Evolutionary conservation across 768 basidiomycete species (phyloP), one percentile per base, ranked within the genome.

Genomic region (Kwoniella heveanensis): DNA sequence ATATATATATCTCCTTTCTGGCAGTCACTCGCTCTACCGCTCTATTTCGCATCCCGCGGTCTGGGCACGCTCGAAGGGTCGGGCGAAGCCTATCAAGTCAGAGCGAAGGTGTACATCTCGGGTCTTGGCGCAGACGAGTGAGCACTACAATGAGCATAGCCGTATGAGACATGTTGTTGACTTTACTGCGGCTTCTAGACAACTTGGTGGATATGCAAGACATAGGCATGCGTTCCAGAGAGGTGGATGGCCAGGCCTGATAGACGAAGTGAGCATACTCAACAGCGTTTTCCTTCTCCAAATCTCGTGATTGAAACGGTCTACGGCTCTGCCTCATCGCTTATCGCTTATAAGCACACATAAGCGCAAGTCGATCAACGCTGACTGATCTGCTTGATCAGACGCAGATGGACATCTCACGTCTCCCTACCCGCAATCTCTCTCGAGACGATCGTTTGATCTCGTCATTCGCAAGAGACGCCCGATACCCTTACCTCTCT

Each of bases 361-460:
- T n/a, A n/a, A n/a, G n/a, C n/a, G n/a, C n/a, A n/a, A n/a, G n/a
- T n/a, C n/a, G n/a, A n/a, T n/a, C n/a, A n/a, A n/a, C n/a, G n/a
- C 19, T 32, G 51, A 52, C 24, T 51, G 2, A 26, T 13, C 13
- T 32, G 7, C 32, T 6, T 32, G 10, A 26, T 5, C 25, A 97
- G 91, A 85, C 97, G 21, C 92, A 97, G 78, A 84, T 91, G 57
- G 91, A 97, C 71, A 85, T 96, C 30, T 86, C 88, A 74, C 88
- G 92, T 22, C 88, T 97, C 65, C 91, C 93, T 0, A 86, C 83
- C 2, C 85, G 96, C 51, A 99, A 99, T 77, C 82, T 98, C 13
- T 94, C 94, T 15, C 84, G 96, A 65, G 95, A 99, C 79, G 96
- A 99, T 79, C 88, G 96, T 13, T 85, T 97, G 56, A 87, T 95